phyloP scores from a whole-genome alignment of 176 grass and related monocot genomes.

The Triticum turgidum region DNA sequence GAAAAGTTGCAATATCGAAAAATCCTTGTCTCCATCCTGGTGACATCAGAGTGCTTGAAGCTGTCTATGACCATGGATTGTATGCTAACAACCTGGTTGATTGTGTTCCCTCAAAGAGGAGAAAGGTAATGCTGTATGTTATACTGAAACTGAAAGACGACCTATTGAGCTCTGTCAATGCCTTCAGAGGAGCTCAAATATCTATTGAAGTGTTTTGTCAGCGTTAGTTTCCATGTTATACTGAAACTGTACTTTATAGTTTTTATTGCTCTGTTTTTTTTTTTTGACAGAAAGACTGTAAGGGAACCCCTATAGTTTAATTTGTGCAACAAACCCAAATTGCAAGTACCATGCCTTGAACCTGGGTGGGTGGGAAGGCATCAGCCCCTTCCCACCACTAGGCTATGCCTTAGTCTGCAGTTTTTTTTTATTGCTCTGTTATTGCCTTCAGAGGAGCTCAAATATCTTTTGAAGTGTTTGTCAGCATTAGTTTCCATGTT shows the following conservation, averaged over 20 bases:
- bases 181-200: background rate
- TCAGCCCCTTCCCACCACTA: too few species aligned
- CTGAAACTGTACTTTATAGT: too few species aligned
- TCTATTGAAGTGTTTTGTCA: conserved; percentile 30
- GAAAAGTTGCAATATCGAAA: conserved; percentile 71
- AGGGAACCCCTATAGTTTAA: too few species aligned
- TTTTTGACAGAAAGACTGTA: too few species aligned
- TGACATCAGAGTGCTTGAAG: conserved; percentile 87
- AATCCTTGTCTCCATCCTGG: conserved; percentile 95
- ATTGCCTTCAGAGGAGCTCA: too few species aligned
- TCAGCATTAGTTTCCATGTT: background rate
- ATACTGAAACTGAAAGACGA: conserved; percentile 24
- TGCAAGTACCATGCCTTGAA: too few species aligned
- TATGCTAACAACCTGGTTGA: conserved; percentile 69
- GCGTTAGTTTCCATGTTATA: background rate
- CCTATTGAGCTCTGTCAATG: conserved; percentile 7
- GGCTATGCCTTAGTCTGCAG: too few species aligned
- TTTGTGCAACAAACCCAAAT: too few species aligned
- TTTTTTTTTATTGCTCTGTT: too few species aligned
- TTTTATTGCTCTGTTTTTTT: too few species aligned
- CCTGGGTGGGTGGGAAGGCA: too few species aligned
- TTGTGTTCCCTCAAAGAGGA: conserved; percentile 89
- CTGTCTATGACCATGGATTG: conserved; percentile 57
- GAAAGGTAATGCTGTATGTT: conserved; percentile 59
- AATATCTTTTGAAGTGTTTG: too few species aligned